phyloP scores from a whole-genome alignment of 2,329 filamentous ascomycete species.

The Ophiostoma pallidulum region DNA sequence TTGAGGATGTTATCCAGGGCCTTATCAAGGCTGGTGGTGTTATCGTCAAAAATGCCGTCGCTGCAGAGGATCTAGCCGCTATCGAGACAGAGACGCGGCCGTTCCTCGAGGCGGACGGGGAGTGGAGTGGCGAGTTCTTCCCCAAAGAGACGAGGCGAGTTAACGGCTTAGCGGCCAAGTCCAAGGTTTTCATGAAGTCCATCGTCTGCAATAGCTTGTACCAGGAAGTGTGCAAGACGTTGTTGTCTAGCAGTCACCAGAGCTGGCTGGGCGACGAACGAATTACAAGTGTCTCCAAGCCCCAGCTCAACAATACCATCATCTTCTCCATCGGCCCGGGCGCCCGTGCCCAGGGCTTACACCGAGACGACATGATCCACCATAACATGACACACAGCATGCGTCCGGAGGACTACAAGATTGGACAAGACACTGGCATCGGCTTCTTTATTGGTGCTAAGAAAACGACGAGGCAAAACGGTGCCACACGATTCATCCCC shows the following conservation, averaged over 20 bases:
- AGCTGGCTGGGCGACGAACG: conserved; percentile 7
- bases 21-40: conserved; percentile 4
- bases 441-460: conserved; percentile 28
- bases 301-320: conserved; percentile 24
- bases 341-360: conserved; percentile 16
- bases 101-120: background rate
- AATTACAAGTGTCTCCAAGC: background rate
- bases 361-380: conserved; percentile 22
- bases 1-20: background rate
- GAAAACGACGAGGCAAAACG: conserved; percentile 22
- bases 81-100: conserved; percentile 7
- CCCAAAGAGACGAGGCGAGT: conserved; percentile 9
- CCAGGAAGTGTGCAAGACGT: background rate
- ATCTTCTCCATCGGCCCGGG: conserved; percentile 21
- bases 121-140: conserved; percentile 11
- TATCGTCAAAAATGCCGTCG: background rate
- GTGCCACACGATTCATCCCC: conserved; percentile 29
- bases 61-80: background rate
- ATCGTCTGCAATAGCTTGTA: conserved; percentile 6
- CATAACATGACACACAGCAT: conserved; percentile 15
- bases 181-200: background rate
- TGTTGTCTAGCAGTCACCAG: background rate
- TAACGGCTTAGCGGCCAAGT: conserved; percentile 4
- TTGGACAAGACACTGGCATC: conserved; percentile 20
- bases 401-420: background rate